Evolutionary conservation across 192 early-diverging fungal species (phyloP).

Genomic region (Entrophospora sp.): DNA sequence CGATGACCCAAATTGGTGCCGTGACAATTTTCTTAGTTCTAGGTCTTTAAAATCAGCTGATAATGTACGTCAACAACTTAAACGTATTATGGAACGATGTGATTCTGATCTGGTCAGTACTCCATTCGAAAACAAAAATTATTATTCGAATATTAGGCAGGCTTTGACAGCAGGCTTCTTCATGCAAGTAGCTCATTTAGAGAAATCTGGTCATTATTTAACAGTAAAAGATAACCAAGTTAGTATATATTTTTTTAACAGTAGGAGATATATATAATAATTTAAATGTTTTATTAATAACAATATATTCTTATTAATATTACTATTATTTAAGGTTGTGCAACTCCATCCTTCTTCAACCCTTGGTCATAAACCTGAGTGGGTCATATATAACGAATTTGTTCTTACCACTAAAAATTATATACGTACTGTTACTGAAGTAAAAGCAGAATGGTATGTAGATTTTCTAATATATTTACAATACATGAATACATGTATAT

Average conservation of each 20-base stretch:
- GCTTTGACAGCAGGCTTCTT: conserved; percentile 91
- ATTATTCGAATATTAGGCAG: conserved; percentile 83
- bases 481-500: background rate
- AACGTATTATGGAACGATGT: conserved; percentile 68
- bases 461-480: background rate
- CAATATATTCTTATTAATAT: conserved; percentile 18
- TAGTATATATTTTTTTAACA: conserved; percentile 3
- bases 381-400: conserved; percentile 99
- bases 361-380: conserved; percentile 88
- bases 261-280: background rate
- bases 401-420: conserved; percentile 93
- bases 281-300: conserved; percentile 12
- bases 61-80: conserved; percentile 83
- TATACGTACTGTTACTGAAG: conserved; percentile 86
- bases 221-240: conserved; percentile 97
- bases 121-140: conserved; percentile 59
- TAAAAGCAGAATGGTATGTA: conserved; percentile 73
- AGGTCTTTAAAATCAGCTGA: conserved; percentile 86
- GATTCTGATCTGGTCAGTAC: conserved; percentile 63
- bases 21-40: conserved; percentile 84
- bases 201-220: conserved; percentile 79
- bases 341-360: conserved; percentile 87
- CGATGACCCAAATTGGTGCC: conserved; percentile 83
- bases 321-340: conserved; percentile 41
- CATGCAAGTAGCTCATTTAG: conserved; percentile 97